Evolutionary conservation across 495 filamentous ascomycete genomes (phyloP), one percentile per base, ranked within the genome.

Genomic region (Podospora anserina): DNA sequence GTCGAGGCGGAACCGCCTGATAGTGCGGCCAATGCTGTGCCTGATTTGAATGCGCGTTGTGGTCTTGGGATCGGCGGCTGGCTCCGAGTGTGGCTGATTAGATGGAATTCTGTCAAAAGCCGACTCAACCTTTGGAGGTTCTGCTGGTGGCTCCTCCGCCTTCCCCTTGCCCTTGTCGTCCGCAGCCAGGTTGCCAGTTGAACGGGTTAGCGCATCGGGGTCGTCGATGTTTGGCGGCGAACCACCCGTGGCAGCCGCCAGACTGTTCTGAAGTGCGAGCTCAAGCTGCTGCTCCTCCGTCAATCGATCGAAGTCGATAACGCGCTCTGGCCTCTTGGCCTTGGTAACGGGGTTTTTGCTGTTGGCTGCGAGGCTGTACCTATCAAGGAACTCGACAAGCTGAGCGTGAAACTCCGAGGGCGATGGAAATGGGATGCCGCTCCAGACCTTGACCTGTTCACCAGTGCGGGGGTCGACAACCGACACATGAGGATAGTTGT

Each of bases 211-310:
- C 34, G 90, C 89, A 79, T 98, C 94, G 0, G 94, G 94, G 76
- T 99, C 94, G 67, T 78, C 73, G 26, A 84, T 76, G 66, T 77
- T 82, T 34, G 54, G 65, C 9, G 71, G 66, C 9, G 63, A 28
- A 9, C 71, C 58, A 44, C 61, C 61, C 32, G 32, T 63, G 61
- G 69, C 70, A 16, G 72, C 63, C 19, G 80, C 88, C 4, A 97
- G 82, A 72, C 92, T 96, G 78, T 95, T 94, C 72, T 92, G 87
- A 79, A 99, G 78, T 0, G 96, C 95, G 84, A 97, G 88, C 77
- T 96, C 89, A 74, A 99, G 83, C 93, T 94, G 94, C 77, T 99
- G 93, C 70, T 97, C 94, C 73, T 99, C 95, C 0, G 92, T 97
- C 90, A 99, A 94, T 6, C 90, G 88, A 61, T 89, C 90, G 30